These are phyloP conservation scores for Solanum microdontum DNA, from an alignment of 257 asterid genomes.

Conservation along the genomic window DNA sequence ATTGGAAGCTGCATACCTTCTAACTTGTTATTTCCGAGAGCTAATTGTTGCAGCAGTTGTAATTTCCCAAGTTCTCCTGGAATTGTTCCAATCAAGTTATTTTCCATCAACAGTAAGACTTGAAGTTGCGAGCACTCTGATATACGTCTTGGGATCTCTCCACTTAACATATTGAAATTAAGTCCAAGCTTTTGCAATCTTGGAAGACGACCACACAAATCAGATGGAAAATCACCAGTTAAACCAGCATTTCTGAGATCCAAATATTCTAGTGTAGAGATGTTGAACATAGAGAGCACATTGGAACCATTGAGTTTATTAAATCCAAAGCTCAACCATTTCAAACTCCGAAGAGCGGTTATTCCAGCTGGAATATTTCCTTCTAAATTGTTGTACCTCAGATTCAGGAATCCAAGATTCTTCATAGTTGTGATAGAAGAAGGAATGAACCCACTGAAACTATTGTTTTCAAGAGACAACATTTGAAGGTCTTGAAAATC, in stretches of 20 bases:
- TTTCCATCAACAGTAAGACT: neutral
- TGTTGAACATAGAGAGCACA: neutral
- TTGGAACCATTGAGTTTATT: slow-evolving; percentile 6
- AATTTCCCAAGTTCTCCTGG: neutral
- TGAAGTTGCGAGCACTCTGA: neutral
- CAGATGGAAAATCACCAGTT: neutral
- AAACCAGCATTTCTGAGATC: neutral
- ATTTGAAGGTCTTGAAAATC: neutral
- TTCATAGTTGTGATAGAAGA: neutral
- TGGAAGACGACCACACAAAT: neutral
- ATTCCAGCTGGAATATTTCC: neutral
- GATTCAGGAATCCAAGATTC: neutral
- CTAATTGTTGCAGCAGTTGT: slow-evolving; percentile 5
- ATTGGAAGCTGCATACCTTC: neutral
- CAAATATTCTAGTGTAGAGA: neutral
- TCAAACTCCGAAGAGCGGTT: neutral
- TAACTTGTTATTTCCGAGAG: slow-evolving; percentile 5
- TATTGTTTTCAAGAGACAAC: neutral
- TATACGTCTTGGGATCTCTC: slow-evolving; percentile 12
- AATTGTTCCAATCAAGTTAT: neutral
- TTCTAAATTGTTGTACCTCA: neutral
- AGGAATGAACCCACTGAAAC: neutral
- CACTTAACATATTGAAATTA: slow-evolving; percentile 8
- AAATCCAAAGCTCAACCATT: neutral
- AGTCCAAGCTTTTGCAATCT: slow-evolving; percentile 5